These are phyloP conservation scores for Mycosphaerella sp. DNA, from an alignment of 2,329 filamentous ascomycete genomes.

Conservation along the genomic window DNA sequence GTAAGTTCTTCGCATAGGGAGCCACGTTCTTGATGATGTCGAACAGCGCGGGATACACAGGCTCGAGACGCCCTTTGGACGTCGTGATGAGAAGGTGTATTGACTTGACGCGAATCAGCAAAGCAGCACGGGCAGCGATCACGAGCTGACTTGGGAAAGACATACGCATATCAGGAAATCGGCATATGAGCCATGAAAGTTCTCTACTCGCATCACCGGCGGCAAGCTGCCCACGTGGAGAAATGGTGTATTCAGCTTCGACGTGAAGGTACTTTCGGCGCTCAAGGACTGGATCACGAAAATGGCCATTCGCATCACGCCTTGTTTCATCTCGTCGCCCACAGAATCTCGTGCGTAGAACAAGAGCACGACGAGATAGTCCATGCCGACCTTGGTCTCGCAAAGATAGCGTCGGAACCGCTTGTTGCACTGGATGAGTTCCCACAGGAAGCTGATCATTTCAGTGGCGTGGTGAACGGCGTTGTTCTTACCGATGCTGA, in stretches of 20 bases:
- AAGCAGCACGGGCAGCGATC: neutral
- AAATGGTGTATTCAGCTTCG: constrained; percentile 83
- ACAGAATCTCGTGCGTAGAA: constrained; percentile 93
- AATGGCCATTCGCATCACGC: constrained; percentile 93
- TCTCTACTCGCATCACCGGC: constrained; percentile 68
- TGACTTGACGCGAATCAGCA: constrained; percentile 49
- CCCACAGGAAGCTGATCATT: constrained; percentile 97
- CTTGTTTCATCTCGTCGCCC: constrained; percentile 78
- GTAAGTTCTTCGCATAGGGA: constrained; percentile 73
- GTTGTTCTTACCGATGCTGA: constrained; percentile 77
- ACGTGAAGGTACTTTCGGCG: constrained; percentile 83
- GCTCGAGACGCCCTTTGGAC: constrained; percentile 82
- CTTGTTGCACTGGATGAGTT: constrained; percentile 95
- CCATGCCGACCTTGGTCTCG: constrained; percentile 86
- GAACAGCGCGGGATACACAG: constrained; percentile 84
- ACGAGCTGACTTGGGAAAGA: constrained; percentile 4
- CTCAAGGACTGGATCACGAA: constrained; percentile 93
- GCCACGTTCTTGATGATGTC: constrained; percentile 92
- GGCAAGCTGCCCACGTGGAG: constrained; percentile 85
- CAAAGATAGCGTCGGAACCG: constrained; percentile 94
- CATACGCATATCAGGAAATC: constrained; percentile 87
- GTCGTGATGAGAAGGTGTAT: constrained; percentile 87
- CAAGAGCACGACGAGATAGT: constrained; percentile 82
- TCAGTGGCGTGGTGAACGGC: constrained; percentile 84
- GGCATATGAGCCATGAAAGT: constrained; percentile 84